Evolutionary conservation across 371 early-diverging fungal species (phyloP), one percentile per base, ranked within the genome.

Genomic region (Umbelopsis sp.): DNA sequence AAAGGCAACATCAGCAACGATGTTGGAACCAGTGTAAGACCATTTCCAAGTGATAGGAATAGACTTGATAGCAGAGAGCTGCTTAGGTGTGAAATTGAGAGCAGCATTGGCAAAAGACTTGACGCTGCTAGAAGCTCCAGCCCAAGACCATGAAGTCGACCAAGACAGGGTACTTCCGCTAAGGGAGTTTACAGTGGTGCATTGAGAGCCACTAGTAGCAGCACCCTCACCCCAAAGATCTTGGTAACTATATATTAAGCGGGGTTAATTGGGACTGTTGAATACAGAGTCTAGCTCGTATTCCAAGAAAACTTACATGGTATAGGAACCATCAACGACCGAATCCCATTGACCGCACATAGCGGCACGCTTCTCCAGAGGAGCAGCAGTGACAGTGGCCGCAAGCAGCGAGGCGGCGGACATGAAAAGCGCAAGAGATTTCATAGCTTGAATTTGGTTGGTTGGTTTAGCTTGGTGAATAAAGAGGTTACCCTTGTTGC

Each of bases 31-130:
- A 37, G 63, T 66, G 44, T 65, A 65, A 4, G 63, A 35, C 72
- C 72, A 72, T 12, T 65, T 16, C 67, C 69, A 72, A 11, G 18
- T 51, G 25, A 66, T 35, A 3, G 69, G 69, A 16, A 72, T 69
- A 38, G 44, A 51, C 12, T 22, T 35, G 18, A 67, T 44, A n/a
- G 37, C 46, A 9, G 67, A 64, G 1, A 46, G 37, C 44, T 63
- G 18, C 20, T 44, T 44, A n/a, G 69, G 48, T 5, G 45, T 48
- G 16, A 68, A 63, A 35, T 4, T 63, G 20, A 68, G 63, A 10
- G n/a, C 69, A 18, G 69, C 69, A 29, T 68, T 68, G 37, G 69
- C 69, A 35, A 63, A 68, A 7, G 69, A 68, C 50, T 68, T 68
- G 38, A 68, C 69, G 22, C 37, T 63, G 63, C 57, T 44, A 12